Evolutionary conservation across 2,329 filamentous ascomycete genomes (phyloP).

Genomic region (Lasiodiplodia citricola): DNA sequence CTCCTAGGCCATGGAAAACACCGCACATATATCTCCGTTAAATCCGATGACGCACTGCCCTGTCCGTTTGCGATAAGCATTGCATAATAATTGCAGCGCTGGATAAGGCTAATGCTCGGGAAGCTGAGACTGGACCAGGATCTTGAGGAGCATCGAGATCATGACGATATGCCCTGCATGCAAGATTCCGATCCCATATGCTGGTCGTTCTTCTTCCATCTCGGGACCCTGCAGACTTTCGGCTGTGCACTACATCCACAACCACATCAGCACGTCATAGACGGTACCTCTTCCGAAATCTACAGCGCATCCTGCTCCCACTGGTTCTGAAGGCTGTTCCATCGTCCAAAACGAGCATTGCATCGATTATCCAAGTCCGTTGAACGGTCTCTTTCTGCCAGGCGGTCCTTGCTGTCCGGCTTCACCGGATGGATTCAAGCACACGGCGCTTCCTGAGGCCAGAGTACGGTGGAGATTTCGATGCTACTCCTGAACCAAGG

Average conservation of each 20-base stretch:
- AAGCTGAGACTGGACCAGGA: background rate
- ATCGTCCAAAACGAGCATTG: background rate
- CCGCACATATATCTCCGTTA: slow-evolving; percentile 10
- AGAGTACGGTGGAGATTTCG: background rate
- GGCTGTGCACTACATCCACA: background rate
- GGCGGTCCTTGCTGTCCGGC: background rate
- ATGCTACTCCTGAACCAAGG: background rate
- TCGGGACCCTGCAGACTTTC: slow-evolving; percentile 4
- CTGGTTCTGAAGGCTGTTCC: background rate
- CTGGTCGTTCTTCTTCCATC: background rate
- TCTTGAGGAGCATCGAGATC: background rate
- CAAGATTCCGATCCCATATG: slow-evolving; percentile 1
- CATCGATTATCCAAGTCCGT: background rate
- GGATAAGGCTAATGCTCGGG: background rate
- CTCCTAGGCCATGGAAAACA: background rate
- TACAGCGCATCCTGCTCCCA: background rate
- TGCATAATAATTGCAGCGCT: slow-evolving; percentile 2
- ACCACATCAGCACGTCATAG: background rate
- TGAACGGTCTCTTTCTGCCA: background rate
- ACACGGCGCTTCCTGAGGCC: background rate
- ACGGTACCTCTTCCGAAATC: background rate
- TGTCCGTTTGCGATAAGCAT: background rate
- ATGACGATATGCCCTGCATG: slow-evolving; percentile 1
- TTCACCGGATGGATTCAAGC: background rate
- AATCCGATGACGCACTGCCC: background rate